Evolutionary conservation across 139 green algal species (phyloP).

Genomic region (Axilococcus clingmanii): DNA sequence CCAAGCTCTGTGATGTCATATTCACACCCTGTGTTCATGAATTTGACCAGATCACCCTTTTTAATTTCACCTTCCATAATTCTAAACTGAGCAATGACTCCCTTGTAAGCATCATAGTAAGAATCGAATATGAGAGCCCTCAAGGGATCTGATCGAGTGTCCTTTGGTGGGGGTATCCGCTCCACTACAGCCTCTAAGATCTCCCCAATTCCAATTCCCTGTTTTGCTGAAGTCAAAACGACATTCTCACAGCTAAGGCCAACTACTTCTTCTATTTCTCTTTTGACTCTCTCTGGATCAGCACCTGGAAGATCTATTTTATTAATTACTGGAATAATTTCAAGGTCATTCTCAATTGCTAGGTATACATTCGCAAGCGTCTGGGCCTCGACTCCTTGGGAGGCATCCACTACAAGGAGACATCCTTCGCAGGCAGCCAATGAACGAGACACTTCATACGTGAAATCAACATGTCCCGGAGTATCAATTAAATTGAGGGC

Average conservation of each 20-base stretch:
- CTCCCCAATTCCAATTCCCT: slow-evolving; percentile 84
- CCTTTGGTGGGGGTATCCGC: slow-evolving; percentile 63
- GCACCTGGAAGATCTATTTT: slow-evolving; percentile 97
- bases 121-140: slow-evolving; percentile 94
- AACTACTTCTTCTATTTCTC: slow-evolving; percentile 94
- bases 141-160: slow-evolving; percentile 54
- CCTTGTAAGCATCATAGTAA: slow-evolving; percentile 95
- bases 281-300: slow-evolving; percentile 79
- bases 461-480: slow-evolving; percentile 84
- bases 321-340: slow-evolving; percentile 93
- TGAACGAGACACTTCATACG: slow-evolving; percentile 81
- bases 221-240: slow-evolving; percentile 57
- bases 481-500: slow-evolving; percentile 88
- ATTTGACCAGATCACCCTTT: slow-evolving; percentile 65
- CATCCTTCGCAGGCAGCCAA: slow-evolving; percentile 94
- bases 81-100: slow-evolving; percentile 75
- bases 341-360: slow-evolving; percentile 92
- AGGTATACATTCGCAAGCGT: slow-evolving; percentile 98
- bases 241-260: slow-evolving; percentile 81
- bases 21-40: slow-evolving; percentile 89
- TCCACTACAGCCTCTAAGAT: slow-evolving; percentile 84
- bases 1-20: slow-evolving; percentile 87
- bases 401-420: slow-evolving; percentile 93
- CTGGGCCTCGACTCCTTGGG: slow-evolving; percentile 95
- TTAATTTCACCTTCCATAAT: slow-evolving; percentile 74